Conservation (phyloP, 2,329 filamentous ascomycete species). For the Hypocreales sp. region DNA sequence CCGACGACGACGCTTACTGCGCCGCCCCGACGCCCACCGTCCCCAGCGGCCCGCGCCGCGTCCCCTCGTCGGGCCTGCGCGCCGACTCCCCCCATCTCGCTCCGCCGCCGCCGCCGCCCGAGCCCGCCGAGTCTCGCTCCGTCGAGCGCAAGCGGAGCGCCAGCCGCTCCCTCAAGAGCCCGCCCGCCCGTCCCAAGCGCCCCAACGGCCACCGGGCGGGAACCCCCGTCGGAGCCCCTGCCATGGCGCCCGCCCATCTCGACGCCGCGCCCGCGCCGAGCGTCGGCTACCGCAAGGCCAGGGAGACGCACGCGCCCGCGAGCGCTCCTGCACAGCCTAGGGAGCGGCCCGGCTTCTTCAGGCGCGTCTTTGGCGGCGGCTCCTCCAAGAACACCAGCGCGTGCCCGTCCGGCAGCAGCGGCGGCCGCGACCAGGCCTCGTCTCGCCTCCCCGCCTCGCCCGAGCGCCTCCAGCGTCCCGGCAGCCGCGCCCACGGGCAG, state of each 20-base stretch:
- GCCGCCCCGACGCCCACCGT: constrained; percentile 78
- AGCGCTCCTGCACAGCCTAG: constrained; percentile 33
- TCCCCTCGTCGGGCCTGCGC: constrained; percentile 16
- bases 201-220: constrained; percentile 11
- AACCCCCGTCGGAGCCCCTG: no score
- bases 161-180: constrained; percentile 36
- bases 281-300: constrained; percentile 43
- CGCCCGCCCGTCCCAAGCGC: constrained; percentile 18
- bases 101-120: constrained; percentile 20
- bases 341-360: constrained; percentile 78
- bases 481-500: constrained; percentile 21
- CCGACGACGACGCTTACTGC: constrained; percentile 56
- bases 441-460: constrained; percentile 11
- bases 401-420: constrained; percentile 1
- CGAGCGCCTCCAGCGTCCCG: constrained; percentile 19
- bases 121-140: constrained; percentile 20
- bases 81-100: constrained; percentile 16
- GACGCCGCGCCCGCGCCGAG: constrained; percentile 42
- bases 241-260: constrained; percentile 20
- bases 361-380: constrained; percentile 62
- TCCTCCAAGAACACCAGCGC: constrained; percentile 27
- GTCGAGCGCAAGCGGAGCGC: constrained; percentile 41
- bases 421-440: not conserved
- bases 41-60: constrained; percentile 57
- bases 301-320: constrained; percentile 32